These are phyloP conservation scores for Corynespora cassiicola DNA, from an alignment of 2,329 filamentous ascomycete genomes.

Conservation along the genomic window DNA sequence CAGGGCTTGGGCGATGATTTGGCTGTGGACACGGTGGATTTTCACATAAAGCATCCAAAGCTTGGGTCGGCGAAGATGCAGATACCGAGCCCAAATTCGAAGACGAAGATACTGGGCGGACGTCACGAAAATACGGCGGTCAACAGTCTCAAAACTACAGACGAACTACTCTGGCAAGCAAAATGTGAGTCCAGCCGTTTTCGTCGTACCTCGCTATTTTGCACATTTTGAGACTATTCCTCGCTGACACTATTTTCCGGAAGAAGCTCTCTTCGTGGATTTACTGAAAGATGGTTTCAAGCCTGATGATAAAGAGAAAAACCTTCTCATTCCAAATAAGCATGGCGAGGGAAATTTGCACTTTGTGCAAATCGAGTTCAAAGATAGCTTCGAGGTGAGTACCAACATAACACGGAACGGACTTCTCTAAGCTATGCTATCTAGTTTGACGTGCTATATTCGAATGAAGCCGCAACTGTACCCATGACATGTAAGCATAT, in stretches of 20 bases:
- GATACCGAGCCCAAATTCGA: too few species aligned
- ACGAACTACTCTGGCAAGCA: constrained; percentile 77
- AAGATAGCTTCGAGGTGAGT: constrained; percentile 75
- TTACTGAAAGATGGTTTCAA: constrained; percentile 66
- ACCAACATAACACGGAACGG: not conserved
- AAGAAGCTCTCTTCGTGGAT: constrained; percentile 63
- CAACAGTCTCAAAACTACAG: constrained; percentile 68
- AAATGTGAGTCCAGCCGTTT: constrained; percentile 59
- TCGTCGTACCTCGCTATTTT: not conserved
- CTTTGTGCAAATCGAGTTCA: constrained; percentile 86
- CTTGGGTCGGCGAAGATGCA: constrained; percentile 81
- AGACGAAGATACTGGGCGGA: constrained; percentile 61
- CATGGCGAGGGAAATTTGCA: constrained; percentile 80
- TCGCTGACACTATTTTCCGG: constrained; percentile 46
- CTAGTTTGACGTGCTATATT: constrained; percentile 88
- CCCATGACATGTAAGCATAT: constrained; percentile 56
- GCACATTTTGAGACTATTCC: not conserved
- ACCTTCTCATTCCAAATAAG: constrained; percentile 66
- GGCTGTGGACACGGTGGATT: constrained; percentile 65
- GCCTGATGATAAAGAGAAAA: too few species aligned
- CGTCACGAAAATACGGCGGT: constrained; percentile 72
- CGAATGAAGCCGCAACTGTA: constrained; percentile 71
- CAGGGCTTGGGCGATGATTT: constrained; percentile 55
- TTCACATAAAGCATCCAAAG: constrained; percentile 71
- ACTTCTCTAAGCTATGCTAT: constrained; percentile 4